Percentiles rank a stretch among this genome's conserved stretches.
phyloP scores from a whole-genome alignment of 73 alveolate species.

The Symbiodinium pilosum region DNA sequence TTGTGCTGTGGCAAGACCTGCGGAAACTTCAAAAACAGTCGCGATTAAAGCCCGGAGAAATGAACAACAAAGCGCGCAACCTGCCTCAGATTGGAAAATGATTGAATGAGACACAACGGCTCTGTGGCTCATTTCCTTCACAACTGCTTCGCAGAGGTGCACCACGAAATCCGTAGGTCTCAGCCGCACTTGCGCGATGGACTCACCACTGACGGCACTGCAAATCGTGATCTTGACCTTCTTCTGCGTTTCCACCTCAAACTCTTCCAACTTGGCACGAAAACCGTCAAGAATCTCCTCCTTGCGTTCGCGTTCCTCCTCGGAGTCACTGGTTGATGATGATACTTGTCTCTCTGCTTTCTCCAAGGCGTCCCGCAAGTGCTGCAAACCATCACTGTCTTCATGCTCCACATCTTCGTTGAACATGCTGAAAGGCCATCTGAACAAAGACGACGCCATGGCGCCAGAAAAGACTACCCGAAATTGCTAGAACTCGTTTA shows the following conservation, averaged over 20 bases:
- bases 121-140: conserved; percentile 69
- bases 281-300: conserved; percentile 77
- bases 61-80: neutral
- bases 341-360: conserved; percentile 58
- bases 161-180: conserved; percentile 54
- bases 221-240: conserved; percentile 44
- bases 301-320: conserved; percentile 31
- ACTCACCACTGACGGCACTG: conserved; percentile 94
- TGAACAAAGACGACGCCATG: conserved; percentile 51
- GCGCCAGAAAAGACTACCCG: neutral
- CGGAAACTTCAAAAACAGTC: neutral
- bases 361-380: conserved; percentile 79
- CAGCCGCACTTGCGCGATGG: conserved; percentile 65
- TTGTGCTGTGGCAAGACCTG: conserved; percentile 80
- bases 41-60: neutral
- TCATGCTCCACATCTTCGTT: conserved; percentile 39
- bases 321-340: conserved; percentile 48
- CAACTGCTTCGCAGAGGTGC: conserved; percentile 89
- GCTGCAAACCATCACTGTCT: conserved; percentile 41
- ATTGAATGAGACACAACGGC: conserved; percentile 64
- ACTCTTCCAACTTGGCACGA: conserved; percentile 80
- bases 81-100: conserved; percentile 55
- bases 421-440: conserved; percentile 95
- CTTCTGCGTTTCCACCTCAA: conserved; percentile 81
- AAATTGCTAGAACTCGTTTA: no score